phyloP scores from a whole-genome alignment of 1,139 yeast species.

The Sugiyamaella japonica region DNA sequence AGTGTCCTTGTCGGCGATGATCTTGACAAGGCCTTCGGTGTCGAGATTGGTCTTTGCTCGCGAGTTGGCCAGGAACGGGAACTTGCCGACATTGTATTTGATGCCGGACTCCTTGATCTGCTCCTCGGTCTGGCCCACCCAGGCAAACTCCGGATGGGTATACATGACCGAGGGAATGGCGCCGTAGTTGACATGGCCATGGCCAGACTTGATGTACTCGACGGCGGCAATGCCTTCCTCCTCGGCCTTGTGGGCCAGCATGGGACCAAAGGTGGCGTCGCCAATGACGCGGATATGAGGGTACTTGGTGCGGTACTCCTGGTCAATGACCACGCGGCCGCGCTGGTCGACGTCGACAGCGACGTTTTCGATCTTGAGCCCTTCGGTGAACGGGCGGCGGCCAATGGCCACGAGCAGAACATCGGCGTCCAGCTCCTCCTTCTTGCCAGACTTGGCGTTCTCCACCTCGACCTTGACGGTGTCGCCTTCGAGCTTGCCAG shows the following conservation, averaged over 20 bases:
- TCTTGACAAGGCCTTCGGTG: slow-evolving; percentile 96
- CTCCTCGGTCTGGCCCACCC: slow-evolving; percentile 98
- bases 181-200: slow-evolving; percentile 97
- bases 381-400: slow-evolving; percentile 95
- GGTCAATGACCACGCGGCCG: slow-evolving; percentile 93
- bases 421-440: slow-evolving; percentile 81
- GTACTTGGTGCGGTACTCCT: slow-evolving; percentile 87
- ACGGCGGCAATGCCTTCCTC: slow-evolving; percentile 99
- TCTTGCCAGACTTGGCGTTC: slow-evolving; percentile 82
- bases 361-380: slow-evolving; percentile 81
- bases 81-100: slow-evolving; percentile 91
- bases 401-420: slow-evolving; percentile 96
- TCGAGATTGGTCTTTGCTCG: slow-evolving; percentile 98
- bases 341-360: slow-evolving; percentile 89
- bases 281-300: slow-evolving; percentile 97
- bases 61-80: slow-evolving; percentile 98
- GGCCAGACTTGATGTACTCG: slow-evolving; percentile 88
- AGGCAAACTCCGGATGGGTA: slow-evolving; percentile 98
- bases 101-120: slow-evolving; percentile 93
- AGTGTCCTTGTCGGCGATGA: slow-evolving; percentile 94
- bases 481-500: slow-evolving; percentile 87
- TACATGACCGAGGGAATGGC: slow-evolving; percentile 98
- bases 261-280: slow-evolving; percentile 97
- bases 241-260: slow-evolving; percentile 99
- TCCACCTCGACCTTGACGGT: slow-evolving; percentile 90